Percentiles rank a stretch among this genome's conserved stretches.
Conservation (phyloP, 2,329 filamentous ascomycete species). For the Penicillium rolfsii region DNA sequence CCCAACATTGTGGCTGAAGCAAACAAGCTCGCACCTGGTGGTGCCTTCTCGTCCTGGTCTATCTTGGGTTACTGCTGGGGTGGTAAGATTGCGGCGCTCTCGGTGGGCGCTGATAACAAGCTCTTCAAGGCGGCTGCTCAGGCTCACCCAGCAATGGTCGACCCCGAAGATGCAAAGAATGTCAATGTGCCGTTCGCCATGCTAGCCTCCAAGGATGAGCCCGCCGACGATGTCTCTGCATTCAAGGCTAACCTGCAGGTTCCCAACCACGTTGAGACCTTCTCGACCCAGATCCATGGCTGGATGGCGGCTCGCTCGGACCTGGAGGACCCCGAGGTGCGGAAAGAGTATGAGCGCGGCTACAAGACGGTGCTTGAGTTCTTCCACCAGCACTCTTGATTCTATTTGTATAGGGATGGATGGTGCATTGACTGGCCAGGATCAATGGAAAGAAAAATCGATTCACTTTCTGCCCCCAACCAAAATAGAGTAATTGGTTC, state of each 20-base stretch:
- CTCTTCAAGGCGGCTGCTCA: constrained; percentile 61
- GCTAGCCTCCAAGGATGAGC: constrained; percentile 62
- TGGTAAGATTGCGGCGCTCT: constrained; percentile 60
- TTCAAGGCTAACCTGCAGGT: constrained; percentile 46
- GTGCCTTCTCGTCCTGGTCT: constrained; percentile 58
- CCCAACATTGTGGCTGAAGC: constrained; percentile 60
- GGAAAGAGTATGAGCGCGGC: constrained; percentile 50
- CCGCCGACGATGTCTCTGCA: constrained; percentile 50
- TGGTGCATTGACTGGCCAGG: neutral
- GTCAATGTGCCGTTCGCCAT: constrained; percentile 61
- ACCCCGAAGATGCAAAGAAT: constrained; percentile 58
- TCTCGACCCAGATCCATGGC: constrained; percentile 49
- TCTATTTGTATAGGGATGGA: neutral
- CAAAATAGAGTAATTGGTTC: neutral
- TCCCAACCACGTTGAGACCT: constrained; percentile 50
- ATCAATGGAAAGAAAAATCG: neutral
- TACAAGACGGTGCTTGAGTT: constrained; percentile 48
- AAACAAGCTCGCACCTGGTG: constrained; percentile 48
- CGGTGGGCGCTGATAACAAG: constrained; percentile 53
- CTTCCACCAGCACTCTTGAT: constrained; percentile 46
- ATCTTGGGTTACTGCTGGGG: constrained; percentile 66
- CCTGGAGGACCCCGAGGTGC: constrained; percentile 44
- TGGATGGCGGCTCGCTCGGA: constrained; percentile 52
- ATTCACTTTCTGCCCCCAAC: neutral
- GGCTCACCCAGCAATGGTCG: constrained; percentile 64